These are phyloP conservation scores for Ambrosia trifida DNA, from an alignment of 129 eudicot genomes.

Conservation along the genomic window DNA sequence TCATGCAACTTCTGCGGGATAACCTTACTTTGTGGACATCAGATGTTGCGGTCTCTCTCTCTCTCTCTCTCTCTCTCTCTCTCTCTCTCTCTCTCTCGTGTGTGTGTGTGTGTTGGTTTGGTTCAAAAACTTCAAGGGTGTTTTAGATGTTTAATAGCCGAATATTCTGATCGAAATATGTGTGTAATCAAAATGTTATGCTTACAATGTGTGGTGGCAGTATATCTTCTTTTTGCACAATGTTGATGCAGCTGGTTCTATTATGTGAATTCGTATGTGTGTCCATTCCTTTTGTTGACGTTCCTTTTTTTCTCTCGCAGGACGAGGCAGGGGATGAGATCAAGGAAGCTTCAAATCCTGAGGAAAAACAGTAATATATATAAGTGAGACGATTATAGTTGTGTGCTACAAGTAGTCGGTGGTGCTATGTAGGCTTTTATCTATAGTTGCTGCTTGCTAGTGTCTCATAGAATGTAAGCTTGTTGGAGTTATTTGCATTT, in stretches of 20 bases:
- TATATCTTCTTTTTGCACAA: neutral
- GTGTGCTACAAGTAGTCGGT: slow-evolving; percentile 9
- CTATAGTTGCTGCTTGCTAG: slow-evolving; percentile 2
- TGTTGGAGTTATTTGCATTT: slow-evolving; percentile 10
- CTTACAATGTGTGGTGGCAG: neutral
- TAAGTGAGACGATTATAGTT: slow-evolving; percentile 11
- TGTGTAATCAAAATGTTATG: neutral
- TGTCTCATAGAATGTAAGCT: slow-evolving; percentile 1
- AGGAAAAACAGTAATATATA: slow-evolving; percentile 20
- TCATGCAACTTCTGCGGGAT: slow-evolving; percentile 82
- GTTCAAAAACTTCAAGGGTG: neutral
- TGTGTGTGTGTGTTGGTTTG: neutral
- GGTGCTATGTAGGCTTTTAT: slow-evolving; percentile 16
- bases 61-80: neutral
- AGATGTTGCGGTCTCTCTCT: slow-evolving; percentile 17
- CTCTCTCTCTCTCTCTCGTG: too few species aligned
- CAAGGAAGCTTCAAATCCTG: slow-evolving; percentile 33
- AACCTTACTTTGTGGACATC: slow-evolving; percentile 36
- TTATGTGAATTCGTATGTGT: neutral
- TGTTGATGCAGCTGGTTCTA: neutral
- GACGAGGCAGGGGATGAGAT: slow-evolving; percentile 30
- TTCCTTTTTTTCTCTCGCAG: neutral
- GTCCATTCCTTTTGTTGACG: neutral
- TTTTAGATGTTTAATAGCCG: neutral
- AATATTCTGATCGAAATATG: neutral